Evolutionary conservation across 2,329 filamentous ascomycete genomes (phyloP).

Genomic region (Claviceps paspali): DNA sequence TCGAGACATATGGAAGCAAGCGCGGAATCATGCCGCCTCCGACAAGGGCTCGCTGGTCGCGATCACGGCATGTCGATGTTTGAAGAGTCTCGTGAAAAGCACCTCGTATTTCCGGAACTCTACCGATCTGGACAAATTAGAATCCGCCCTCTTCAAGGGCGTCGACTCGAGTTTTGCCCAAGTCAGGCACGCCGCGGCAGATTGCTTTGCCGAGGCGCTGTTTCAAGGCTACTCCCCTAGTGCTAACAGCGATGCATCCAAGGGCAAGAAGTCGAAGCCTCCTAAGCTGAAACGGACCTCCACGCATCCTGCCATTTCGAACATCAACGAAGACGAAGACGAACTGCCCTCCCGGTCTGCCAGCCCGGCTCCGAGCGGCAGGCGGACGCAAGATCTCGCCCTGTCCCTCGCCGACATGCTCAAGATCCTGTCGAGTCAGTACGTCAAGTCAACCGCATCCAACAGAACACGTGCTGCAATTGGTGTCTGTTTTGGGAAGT

Average conservation of each 20-base stretch:
- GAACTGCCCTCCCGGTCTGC: slow-evolving; percentile 51
- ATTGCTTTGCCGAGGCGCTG: slow-evolving; percentile 69
- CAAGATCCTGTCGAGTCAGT: slow-evolving; percentile 64
- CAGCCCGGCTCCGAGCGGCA: slow-evolving; percentile 53
- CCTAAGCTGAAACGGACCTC: slow-evolving; percentile 43
- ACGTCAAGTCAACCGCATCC: slow-evolving; percentile 60
- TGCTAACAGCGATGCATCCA: slow-evolving; percentile 33
- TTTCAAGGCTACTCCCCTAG: slow-evolving; percentile 56
- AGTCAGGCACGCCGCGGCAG: slow-evolving; percentile 74
- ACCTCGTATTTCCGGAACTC: slow-evolving; percentile 79
- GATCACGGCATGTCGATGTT: slow-evolving; percentile 60
- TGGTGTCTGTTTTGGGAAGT: slow-evolving; percentile 71
- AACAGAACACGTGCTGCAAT: slow-evolving; percentile 72
- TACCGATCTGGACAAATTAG: slow-evolving; percentile 79
- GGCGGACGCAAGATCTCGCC: slow-evolving; percentile 56
- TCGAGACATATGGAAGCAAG: slow-evolving; percentile 90
- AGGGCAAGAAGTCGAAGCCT: slow-evolving; percentile 56
- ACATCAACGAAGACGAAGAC: slow-evolving; percentile 49
- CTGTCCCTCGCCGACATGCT: slow-evolving; percentile 67
- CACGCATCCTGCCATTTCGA: slow-evolving; percentile 41
- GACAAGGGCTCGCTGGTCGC: slow-evolving; percentile 80
- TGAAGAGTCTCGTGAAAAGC: slow-evolving; percentile 55
- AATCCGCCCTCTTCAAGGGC: slow-evolving; percentile 68
- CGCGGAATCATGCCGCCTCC: slow-evolving; percentile 54
- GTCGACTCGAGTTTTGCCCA: slow-evolving; percentile 63